Conservation (phyloP, 2,329 filamentous ascomycete genomes). For the Apiospora sp. region DNA sequence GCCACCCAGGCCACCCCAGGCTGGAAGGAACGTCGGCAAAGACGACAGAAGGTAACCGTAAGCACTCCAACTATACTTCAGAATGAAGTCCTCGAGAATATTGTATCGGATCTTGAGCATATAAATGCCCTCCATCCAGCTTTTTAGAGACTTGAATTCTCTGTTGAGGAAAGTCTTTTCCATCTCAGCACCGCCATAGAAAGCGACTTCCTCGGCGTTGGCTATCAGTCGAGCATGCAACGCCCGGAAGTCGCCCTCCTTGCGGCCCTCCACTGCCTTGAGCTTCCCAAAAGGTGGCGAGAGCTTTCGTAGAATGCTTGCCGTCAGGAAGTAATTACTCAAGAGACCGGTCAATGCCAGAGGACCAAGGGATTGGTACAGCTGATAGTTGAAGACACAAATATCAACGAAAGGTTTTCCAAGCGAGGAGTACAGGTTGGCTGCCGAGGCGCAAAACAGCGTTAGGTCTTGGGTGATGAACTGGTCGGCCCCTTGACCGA, state of each 20-base stretch:
- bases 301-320: slow-evolving; percentile 84
- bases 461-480: slow-evolving; percentile 98
- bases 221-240: slow-evolving; percentile 92
- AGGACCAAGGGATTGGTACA: slow-evolving; percentile 90
- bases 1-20: slow-evolving; percentile 87
- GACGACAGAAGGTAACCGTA: slow-evolving; percentile 95
- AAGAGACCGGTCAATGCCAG: slow-evolving; percentile 85
- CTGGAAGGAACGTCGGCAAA: slow-evolving; percentile 90
- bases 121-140: slow-evolving; percentile 99
- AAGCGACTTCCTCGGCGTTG: slow-evolving; percentile 97
- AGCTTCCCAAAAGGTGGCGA: slow-evolving; percentile 97
- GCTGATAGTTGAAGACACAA: slow-evolving; percentile 97
- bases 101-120: slow-evolving; percentile 98
- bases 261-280: slow-evolving; percentile 93
- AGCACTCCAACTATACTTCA: slow-evolving; percentile 99
- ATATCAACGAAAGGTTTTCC: slow-evolving; percentile 99
- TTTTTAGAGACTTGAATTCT: slow-evolving; percentile 91
- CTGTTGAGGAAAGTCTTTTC: slow-evolving; percentile 92
- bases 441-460: slow-evolving; percentile 90
- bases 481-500: slow-evolving; percentile 92
- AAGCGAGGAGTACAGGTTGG: slow-evolving; percentile 91
- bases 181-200: slow-evolving; percentile 95
- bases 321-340: slow-evolving; percentile 93
- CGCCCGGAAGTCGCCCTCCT: slow-evolving; percentile 93
- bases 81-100: slow-evolving; percentile 96